A percentile compares a stretch with the other conserved stretches of the same genome.
These are phyloP conservation scores for Podila horticola DNA, from an alignment of 192 early-diverging fungal genomes.

Conservation along the genomic window DNA sequence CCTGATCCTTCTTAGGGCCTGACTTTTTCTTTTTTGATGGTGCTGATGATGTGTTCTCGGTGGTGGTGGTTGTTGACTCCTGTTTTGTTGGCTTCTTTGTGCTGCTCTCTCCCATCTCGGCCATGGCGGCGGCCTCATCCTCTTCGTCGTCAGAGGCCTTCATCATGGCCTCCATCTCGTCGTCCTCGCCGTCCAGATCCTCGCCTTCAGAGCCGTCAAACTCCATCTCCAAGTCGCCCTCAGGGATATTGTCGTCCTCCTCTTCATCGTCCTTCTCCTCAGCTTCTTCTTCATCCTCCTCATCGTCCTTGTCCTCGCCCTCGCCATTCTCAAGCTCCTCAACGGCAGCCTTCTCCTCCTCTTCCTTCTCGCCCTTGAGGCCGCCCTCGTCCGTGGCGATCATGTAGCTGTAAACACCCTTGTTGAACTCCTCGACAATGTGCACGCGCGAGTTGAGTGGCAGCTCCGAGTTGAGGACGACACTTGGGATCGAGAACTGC, in stretches of 20 bases:
- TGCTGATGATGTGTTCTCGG: conserved; percentile 28
- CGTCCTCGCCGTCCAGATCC: conserved; percentile 34
- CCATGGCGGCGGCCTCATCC: conserved; percentile 37
- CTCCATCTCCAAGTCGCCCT: conserved; percentile 49
- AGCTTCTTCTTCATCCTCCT: conserved; percentile 22
- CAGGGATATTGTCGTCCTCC: conserved; percentile 39
- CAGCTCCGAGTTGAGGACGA: conserved; percentile 95
- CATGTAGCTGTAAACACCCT: conserved; percentile 94
- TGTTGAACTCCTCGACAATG: conserved; percentile 97
- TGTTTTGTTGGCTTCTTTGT: conserved; percentile 43
- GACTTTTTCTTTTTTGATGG: conserved; percentile 57
- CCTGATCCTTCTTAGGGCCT: conserved; percentile 72
- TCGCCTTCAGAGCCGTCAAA: conserved; percentile 51
- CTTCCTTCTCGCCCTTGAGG: conserved; percentile 71
- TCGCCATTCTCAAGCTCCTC: conserved; percentile 55
- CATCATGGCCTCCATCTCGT: conserved; percentile 52
- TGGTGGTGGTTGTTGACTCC: conserved; percentile 11
- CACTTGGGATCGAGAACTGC: conserved; percentile 92
- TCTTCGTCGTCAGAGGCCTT: conserved; percentile 42
- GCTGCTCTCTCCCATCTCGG: conserved; percentile 26
- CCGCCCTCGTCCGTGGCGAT: conserved; percentile 95
- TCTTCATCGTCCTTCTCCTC: conserved; percentile 8
- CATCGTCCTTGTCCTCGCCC: conserved; percentile 12
- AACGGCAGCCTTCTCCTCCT: conserved; percentile 62
- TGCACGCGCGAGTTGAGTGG: conserved; percentile 91